Base-by-base conservation (phyloP, 1,284 basidiomycete genomes). In the Agroathelia rolfsii region DNA sequence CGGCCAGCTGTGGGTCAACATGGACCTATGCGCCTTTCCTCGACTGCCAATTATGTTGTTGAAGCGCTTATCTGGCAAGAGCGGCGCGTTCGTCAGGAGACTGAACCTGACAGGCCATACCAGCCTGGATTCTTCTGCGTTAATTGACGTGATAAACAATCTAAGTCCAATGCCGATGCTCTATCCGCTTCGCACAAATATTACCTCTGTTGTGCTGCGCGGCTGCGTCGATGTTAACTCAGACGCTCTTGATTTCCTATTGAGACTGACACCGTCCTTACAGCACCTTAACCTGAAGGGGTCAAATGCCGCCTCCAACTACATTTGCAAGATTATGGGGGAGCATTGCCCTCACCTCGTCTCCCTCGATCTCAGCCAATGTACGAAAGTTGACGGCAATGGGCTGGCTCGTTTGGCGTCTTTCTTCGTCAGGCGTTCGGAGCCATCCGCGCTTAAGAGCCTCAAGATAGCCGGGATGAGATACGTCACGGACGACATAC, bases 1-100 rank as follows among this genome's bases (percentile, higher is more conserved):
- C 51, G 90, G 90, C 6, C 83, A 90, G 50, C 66, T 94, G 11
- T 95, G 92, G 90, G 51, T 62, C 17, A 45, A 66, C 30, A 55
- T 87, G 23, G 66, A 83, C 49, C 61, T 85, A 23, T 65, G 55
- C 6, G 56, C 70, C 3, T 79, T 81, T 52, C 68, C 76, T 11
- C 56, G 63, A 32, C 48, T 80, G n/a, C 64, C 72, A 4, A 47
- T 61, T 23, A 49, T 52, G 18, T 55, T 75, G 26, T 46, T 86
- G 18, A 41, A 62, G 21, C 66, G 64, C 22, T 55, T 81, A 18
- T 59, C 71, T 23, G 48, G 62, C 29, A 48, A 52, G 7, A 72
- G 76, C 3, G 77, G 81, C 1, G 61, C 77, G 1, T 93, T 87
- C 55, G 64, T 87, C 32, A 66, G 58, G 37, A 51, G 52, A 6